Base-by-base conservation (phyloP, 202 grass and related monocot genomes). In the Dendrocalamus latiflorus region DNA sequence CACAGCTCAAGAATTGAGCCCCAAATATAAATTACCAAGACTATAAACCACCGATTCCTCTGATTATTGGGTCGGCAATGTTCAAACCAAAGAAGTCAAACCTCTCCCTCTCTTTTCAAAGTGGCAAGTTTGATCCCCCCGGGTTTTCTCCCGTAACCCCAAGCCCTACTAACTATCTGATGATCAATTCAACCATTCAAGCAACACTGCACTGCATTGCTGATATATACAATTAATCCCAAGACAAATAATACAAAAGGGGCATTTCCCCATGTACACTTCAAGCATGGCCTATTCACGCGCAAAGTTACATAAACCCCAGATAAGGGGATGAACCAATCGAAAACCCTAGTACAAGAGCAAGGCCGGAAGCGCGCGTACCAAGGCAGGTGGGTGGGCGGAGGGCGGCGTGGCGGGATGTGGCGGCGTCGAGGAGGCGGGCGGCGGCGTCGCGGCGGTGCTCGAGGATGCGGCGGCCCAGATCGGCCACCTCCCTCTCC, bases 401-500 rank as follows among this genome's bases (percentile, higher is more conserved):
- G 45, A 87, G 74, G 53, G 87, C 80, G 21, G 37, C 39, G 12
- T 86, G 51, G 13, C 72, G 71, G 13, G 87, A 70, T 8, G 50
- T 63, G 0, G 75, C 30, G 3, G 43, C 68, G 34, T 82, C 47
- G 10, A 81, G 12, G 51, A 87, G 39, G 62, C 77, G 78, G 34
- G 59, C 43, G 51, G 91, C 87, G 10, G 75, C 66, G 14, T 85
- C 49, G 15, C 86, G 81, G 36, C 91, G 64, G 39, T 81, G 70
- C 66, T 93, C 85, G 20, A 93, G 73, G 70, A 95, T n/a, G n/a
- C n/a, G n/a, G n/a, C n/a, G n/a, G n/a, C n/a, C n/a, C n/a, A n/a
- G n/a, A n/a, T n/a, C n/a, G 51, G 76, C 59, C 18, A 98, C 28
- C 88, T 87, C 74, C 14, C 74, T 73, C 80, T 90, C 77, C 70